Percentiles rank a stretch among this genome's conserved stretches.
phyloP scores from a whole-genome alignment of 805 yeast species.

The Starmerella bombi region DNA sequence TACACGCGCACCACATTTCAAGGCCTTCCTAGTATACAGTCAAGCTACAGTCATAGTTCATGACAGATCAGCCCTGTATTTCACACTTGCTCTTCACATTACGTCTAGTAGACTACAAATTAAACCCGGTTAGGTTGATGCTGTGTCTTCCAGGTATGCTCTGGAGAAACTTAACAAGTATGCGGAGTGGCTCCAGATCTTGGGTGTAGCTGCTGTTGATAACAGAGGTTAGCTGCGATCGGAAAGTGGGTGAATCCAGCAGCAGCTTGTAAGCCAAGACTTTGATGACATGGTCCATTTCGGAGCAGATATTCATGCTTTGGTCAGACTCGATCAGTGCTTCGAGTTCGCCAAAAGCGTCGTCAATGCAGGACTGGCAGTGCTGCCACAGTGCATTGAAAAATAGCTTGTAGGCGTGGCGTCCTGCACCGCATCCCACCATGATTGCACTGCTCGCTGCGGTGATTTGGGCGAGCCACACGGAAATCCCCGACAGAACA shows the following conservation, averaged over 20 bases:
- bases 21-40: too few relatives aligned
- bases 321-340: neutral
- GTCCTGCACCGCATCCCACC: neutral
- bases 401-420: constrained; percentile 8
- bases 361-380: constrained; percentile 9
- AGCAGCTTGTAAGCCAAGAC: neutral
- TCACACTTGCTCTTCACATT: too few relatives aligned
- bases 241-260: constrained; percentile 1
- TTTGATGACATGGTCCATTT: constrained; percentile 1
- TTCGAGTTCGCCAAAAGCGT: constrained; percentile 2
- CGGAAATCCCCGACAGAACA: constrained; percentile 8
- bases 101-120: too few relatives aligned
- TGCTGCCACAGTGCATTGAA: constrained; percentile 12
- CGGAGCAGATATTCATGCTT: neutral
- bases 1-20: too few relatives aligned
- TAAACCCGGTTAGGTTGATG: too few relatives aligned
- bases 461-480: constrained; percentile 7
- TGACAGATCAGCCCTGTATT: too few relatives aligned
- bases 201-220: too few relatives aligned
- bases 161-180: too few relatives aligned
- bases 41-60: too few relatives aligned
- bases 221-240: neutral
- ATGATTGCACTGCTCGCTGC: constrained; percentile 3
- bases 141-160: too few relatives aligned
- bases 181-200: too few relatives aligned